These are phyloP conservation scores for Stemphylium beticola DNA, from an alignment of 2,329 filamentous ascomycete genomes.

Conservation along the genomic window DNA sequence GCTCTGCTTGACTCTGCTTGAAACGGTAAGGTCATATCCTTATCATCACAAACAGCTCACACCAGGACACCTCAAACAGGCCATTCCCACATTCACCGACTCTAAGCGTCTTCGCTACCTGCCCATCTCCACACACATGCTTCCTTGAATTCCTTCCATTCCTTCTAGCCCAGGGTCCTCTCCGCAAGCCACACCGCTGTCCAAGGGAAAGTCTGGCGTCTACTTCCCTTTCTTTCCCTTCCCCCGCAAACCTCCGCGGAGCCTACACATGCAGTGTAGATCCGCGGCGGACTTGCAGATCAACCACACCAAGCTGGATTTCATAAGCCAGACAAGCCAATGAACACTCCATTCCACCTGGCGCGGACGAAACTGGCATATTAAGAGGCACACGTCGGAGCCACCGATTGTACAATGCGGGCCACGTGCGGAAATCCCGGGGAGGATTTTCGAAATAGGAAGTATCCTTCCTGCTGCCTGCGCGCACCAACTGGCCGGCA, in stretches of 20 bases:
- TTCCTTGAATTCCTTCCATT: constrained; percentile 7
- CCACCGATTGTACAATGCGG: not conserved
- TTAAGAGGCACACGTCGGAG: not conserved
- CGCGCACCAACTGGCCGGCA: not conserved
- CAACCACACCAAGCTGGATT: constrained; percentile 6
- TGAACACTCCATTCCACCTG: not conserved
- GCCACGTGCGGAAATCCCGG: constrained; percentile 1
- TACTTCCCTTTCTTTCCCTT: constrained; percentile 5
- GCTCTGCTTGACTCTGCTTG: constrained; percentile 8
- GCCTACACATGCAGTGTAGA: constrained; percentile 16
- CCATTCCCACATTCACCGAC: constrained; percentile 10
- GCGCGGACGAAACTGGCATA: not conserved
- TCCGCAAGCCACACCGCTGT: constrained; percentile 13
- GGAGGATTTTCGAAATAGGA: constrained; percentile 11
- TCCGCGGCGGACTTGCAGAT: constrained; percentile 20
- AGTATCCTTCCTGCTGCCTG: constrained; percentile 5
- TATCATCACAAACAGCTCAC: constrained; percentile 12
- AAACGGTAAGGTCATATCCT: constrained; percentile 10
- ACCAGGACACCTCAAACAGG: constrained; percentile 4
- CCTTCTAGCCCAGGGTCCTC: constrained; percentile 19
- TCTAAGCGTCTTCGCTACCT: not conserved
- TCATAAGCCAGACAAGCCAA: constrained; percentile 2
- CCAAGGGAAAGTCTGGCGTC: constrained; percentile 17
- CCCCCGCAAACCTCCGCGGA: constrained; percentile 16
- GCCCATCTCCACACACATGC: constrained; percentile 2